These are phyloP conservation scores for Backusella liffmaniae DNA, from an alignment of 192 early-diverging fungal genomes.

Conservation along the genomic window DNA sequence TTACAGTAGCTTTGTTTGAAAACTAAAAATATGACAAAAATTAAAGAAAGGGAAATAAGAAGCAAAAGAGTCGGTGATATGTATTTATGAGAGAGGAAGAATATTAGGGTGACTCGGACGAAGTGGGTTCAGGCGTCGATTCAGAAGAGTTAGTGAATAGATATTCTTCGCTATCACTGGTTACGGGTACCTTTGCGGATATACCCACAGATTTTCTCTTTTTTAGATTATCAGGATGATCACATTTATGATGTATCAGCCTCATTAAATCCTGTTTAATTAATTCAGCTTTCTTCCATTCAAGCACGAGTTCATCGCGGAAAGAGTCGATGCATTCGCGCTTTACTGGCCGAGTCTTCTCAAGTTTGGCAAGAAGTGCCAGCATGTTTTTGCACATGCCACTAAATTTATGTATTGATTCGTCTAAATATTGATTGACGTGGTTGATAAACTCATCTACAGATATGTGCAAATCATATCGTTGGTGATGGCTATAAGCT, in stretches of 20 bases:
- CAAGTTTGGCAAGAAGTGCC: conserved; percentile 18
- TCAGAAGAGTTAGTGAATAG: background rate
- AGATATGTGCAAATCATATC: background rate
- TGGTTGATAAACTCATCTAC: conserved; percentile 12
- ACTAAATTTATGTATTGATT: conserved; percentile 20
- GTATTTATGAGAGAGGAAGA: background rate
- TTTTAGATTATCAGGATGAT: background rate
- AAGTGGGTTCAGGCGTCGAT: background rate
- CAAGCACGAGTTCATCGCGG: conserved; percentile 15
- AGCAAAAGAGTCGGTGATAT: background rate
- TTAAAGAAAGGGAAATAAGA: background rate
- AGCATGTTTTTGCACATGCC: conserved; percentile 21
- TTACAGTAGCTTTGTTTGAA: background rate
- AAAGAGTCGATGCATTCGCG: conserved; percentile 22
- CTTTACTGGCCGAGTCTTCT: background rate
- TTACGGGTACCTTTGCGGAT: background rate
- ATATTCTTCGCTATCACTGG: background rate
- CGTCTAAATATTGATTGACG: conserved; percentile 14
- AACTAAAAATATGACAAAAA: background rate
- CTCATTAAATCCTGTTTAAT: conserved; percentile 3
- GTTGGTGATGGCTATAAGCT: background rate
- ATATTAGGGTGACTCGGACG: background rate
- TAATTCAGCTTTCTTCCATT: conserved; percentile 16
- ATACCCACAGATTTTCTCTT: background rate
- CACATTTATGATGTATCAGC: background rate